These are phyloP conservation scores for Ophiostoma ulmi DNA, from an alignment of 2,329 filamentous ascomycete genomes.

Conservation along the genomic window DNA sequence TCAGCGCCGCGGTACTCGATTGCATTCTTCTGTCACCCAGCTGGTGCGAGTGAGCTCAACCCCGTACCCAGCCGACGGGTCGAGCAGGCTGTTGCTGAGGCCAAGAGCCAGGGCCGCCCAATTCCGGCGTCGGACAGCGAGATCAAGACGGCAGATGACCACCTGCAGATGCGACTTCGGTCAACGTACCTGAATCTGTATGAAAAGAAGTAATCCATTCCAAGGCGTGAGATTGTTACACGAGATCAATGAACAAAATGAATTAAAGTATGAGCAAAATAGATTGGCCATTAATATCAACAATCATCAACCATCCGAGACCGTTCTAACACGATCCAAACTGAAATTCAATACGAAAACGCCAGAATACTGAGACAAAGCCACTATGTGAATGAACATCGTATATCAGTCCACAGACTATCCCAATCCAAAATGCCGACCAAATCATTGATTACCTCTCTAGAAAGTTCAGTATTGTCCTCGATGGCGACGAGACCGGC, in stretches of 20 bases:
- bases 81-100: constrained; percentile 31
- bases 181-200: constrained; percentile 57
- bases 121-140: constrained; percentile 35
- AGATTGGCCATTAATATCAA: background rate
- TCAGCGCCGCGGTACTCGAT: constrained; percentile 57
- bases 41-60: constrained; percentile 47
- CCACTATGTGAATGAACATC: background rate
- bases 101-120: constrained; percentile 17
- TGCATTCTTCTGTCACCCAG: constrained; percentile 64
- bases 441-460: background rate
- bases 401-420: background rate
- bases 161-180: constrained; percentile 56
- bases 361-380: background rate
- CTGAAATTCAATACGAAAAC: background rate
- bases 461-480: constrained; percentile 20
- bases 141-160: constrained; percentile 59
- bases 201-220: constrained; percentile 27
- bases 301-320: background rate
- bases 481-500: constrained; percentile 48
- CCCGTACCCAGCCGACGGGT: constrained; percentile 58
- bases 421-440: background rate
- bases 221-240: background rate
- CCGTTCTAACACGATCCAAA: background rate
- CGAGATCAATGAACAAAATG: background rate
- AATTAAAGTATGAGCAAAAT: background rate